These are phyloP conservation scores for Paspalum vaginatum DNA, from an alignment of 176 grass and related monocot genomes.

Conservation along the genomic window DNA sequence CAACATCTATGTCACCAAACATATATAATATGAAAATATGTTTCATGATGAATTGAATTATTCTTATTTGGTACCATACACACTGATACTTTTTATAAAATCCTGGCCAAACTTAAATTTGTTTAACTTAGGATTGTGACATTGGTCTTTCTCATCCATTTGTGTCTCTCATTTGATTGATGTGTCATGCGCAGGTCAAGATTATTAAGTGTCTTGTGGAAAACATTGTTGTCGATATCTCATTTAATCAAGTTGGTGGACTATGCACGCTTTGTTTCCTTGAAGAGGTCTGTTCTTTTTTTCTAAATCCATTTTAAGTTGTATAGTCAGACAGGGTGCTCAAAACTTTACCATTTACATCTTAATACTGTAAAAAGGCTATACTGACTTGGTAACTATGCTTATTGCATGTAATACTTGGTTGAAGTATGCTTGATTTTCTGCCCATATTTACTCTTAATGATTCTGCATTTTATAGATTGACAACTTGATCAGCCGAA, in stretches of 20 bases:
- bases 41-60: too few relatives aligned
- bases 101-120: too few relatives aligned
- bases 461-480: slow-evolving; percentile 58
- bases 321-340: slow-evolving; percentile 4
- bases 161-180: slow-evolving; percentile 28
- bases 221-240: slow-evolving; percentile 97
- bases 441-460: slow-evolving; percentile 43
- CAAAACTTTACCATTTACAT: slow-evolving; percentile 12
- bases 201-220: slow-evolving; percentile 97
- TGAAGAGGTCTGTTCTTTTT: slow-evolving; percentile 66
- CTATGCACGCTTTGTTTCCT: slow-evolving; percentile 97
- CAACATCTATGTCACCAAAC: too few relatives aligned
- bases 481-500: slow-evolving; percentile 66
- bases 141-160: neutral
- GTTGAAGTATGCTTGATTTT: slow-evolving; percentile 33
- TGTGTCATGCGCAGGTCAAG: slow-evolving; percentile 77
- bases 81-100: too few relatives aligned
- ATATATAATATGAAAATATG: too few relatives aligned
- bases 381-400: slow-evolving; percentile 4
- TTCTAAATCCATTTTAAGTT: slow-evolving; percentile 31
- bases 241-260: slow-evolving; percentile 98
- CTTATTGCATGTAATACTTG: slow-evolving; percentile 26
- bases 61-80: too few relatives aligned
- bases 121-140: too few relatives aligned
- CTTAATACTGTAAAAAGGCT: slow-evolving; percentile 12